Evolutionary conservation across 2,329 filamentous ascomycete genomes (phyloP).

Genomic region (Ophiocordyceps camponoti-leonardi): DNA sequence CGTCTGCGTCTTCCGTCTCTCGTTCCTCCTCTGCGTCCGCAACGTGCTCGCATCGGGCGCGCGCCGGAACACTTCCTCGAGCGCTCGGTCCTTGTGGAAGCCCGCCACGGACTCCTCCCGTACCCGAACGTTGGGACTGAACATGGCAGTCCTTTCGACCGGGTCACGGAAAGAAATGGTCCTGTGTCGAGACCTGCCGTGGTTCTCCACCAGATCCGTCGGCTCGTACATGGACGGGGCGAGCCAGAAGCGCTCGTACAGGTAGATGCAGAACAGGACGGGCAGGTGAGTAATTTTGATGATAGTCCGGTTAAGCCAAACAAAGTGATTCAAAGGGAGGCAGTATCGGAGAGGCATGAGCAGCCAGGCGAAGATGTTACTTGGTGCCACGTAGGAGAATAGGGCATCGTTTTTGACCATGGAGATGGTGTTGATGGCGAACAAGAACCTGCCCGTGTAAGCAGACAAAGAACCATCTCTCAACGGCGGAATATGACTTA

Average conservation of each 20-base stretch:
- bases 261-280: slow-evolving; percentile 68
- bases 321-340: slow-evolving; percentile 65
- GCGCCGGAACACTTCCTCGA: slow-evolving; percentile 79
- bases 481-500: slow-evolving; percentile 14
- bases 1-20: slow-evolving; percentile 58
- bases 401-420: slow-evolving; percentile 97
- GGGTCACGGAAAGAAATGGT: slow-evolving; percentile 41
- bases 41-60: slow-evolving; percentile 48
- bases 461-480: background rate
- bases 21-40: slow-evolving; percentile 40
- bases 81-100: slow-evolving; percentile 72
- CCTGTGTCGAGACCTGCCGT: slow-evolving; percentile 30
- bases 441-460: slow-evolving; percentile 45
- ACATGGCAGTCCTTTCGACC: slow-evolving; percentile 40
- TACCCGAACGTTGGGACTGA: slow-evolving; percentile 55
- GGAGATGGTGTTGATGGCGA: slow-evolving; percentile 91
- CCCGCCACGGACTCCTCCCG: slow-evolving; percentile 79
- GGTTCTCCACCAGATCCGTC: slow-evolving; percentile 68
- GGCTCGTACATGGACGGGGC: slow-evolving; percentile 63
- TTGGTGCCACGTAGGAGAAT: slow-evolving; percentile 84
- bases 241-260: slow-evolving; percentile 71
- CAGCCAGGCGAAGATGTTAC: slow-evolving; percentile 82
- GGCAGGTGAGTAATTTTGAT: slow-evolving; percentile 89
- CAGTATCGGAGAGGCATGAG: slow-evolving; percentile 67
- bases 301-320: slow-evolving; percentile 72